Conservation (phyloP, 2,329 filamentous ascomycete genomes). For the Paradendryphiella salina region DNA sequence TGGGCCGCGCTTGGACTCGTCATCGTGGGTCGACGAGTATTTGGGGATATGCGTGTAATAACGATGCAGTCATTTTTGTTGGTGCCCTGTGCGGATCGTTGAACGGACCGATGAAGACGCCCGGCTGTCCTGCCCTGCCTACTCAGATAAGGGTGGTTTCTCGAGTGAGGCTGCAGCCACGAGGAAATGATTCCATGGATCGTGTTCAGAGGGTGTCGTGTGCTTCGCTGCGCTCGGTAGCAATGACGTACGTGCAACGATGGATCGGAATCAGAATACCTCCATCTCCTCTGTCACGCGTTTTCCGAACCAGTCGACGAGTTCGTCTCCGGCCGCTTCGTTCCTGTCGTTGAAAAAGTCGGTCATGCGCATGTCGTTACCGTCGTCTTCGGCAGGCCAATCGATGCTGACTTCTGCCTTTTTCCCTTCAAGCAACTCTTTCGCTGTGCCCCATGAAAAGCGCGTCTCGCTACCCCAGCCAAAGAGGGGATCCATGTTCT, state of each 20-base stretch:
- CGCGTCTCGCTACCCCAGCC: slow-evolving; percentile 93
- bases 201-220: slow-evolving; percentile 1
- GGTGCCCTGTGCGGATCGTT: slow-evolving; percentile 18
- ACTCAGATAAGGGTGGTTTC: background rate
- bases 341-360: slow-evolving; percentile 67
- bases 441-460: slow-evolving; percentile 94
- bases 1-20: background rate
- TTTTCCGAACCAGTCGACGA: slow-evolving; percentile 81
- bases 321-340: slow-evolving; percentile 62
- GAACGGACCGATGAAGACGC: slow-evolving; percentile 3
- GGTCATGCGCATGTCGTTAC: slow-evolving; percentile 68
- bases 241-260: background rate
- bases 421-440: slow-evolving; percentile 86
- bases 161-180: background rate
- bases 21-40: background rate
- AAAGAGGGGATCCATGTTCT: slow-evolving; percentile 89
- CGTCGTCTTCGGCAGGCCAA: slow-evolving; percentile 80
- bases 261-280: slow-evolving; percentile 60
- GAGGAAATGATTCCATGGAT: background rate
- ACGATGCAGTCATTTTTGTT: slow-evolving; percentile 9
- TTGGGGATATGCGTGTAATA: slow-evolving; percentile 12
- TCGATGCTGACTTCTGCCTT: slow-evolving; percentile 71
- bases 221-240: background rate
- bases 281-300: slow-evolving; percentile 71
- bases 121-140: background rate